Conservation (phyloP, 139 green algal genomes). For the Microglena sp. region DNA sequence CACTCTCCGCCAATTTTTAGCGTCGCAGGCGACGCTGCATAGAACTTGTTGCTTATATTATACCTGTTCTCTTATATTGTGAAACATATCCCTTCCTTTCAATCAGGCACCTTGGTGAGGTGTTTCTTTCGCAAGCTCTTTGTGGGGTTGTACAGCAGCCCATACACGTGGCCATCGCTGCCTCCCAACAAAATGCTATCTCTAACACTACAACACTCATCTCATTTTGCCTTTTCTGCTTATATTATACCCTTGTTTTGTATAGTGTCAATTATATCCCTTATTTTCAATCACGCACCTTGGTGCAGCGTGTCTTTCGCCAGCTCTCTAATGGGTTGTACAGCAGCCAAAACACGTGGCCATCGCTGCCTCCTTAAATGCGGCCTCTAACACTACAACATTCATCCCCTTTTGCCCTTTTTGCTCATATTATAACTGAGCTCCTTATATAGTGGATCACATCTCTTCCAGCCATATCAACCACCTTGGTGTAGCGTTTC, state of each 20-base stretch:
- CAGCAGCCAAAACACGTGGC: constrained; percentile 85
- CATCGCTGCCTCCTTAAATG: constrained; percentile 85
- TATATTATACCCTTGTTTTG: no score
- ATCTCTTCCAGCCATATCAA: background rate
- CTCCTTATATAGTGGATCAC: no score
- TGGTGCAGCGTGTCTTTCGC: constrained; percentile 58
- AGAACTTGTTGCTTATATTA: no score
- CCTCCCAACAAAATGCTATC: constrained; percentile 88
- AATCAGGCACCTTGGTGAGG: constrained; percentile 57
- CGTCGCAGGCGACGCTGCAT: no score
- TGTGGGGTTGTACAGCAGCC: constrained; percentile 68
- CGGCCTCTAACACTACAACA: constrained; percentile 43
- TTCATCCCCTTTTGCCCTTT: no score
- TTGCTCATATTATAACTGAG: no score
- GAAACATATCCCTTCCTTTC: no score
- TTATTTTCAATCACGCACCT: constrained; percentile 50
- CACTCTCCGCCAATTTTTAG: no score
- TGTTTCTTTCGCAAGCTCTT: constrained; percentile 58
- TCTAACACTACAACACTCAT: background rate
- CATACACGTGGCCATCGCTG: constrained; percentile 84
- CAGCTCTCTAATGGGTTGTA: constrained; percentile 64
- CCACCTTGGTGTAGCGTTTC: constrained; percentile 64
- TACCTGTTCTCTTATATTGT: no score
- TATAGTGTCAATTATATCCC: no score
- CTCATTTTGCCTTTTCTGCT: no score